Conservation (phyloP, 1,139 yeast species). For the Yarrowia galli region DNA sequence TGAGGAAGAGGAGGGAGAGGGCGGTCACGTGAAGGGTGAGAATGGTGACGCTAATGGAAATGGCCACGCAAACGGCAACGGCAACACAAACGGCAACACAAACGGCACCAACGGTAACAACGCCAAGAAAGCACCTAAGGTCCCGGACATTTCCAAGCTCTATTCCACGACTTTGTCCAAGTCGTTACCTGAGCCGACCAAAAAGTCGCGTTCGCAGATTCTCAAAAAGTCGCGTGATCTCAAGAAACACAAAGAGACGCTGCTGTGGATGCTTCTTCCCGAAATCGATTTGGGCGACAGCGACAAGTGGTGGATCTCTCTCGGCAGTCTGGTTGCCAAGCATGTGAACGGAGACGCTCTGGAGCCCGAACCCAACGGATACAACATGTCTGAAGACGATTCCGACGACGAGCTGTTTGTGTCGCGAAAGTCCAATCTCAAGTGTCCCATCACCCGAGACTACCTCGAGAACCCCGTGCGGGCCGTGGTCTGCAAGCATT, state of each 20-base stretch:
- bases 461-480: constrained; percentile 14
- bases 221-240: background rate
- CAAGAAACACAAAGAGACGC: background rate
- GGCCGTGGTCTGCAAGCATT: background rate
- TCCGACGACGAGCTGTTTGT: constrained; percentile 18
- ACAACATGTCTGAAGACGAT: background rate
- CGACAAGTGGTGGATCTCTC: constrained; percentile 20
- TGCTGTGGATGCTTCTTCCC: constrained; percentile 11
- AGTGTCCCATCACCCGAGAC: constrained; percentile 24
- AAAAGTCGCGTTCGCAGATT: background rate
- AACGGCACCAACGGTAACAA: too few species aligned
- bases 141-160: background rate
- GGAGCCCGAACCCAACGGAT: background rate
- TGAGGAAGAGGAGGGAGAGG: background rate
- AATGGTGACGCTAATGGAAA: too few species aligned
- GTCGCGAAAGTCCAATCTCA: constrained; percentile 20
- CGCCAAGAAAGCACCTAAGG: background rate
- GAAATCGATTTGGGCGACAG: constrained; percentile 6
- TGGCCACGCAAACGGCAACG: too few species aligned
- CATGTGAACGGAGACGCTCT: background rate
- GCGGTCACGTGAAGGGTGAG: background rate
- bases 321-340: background rate
- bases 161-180: background rate
- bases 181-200: background rate
- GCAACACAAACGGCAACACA: too few species aligned